Percentiles rank a stretch among this genome's conserved stretches.
These are phyloP conservation scores for Syzygium syzygioides DNA, from an alignment of 441 rosid species.

Conservation along the genomic window DNA sequence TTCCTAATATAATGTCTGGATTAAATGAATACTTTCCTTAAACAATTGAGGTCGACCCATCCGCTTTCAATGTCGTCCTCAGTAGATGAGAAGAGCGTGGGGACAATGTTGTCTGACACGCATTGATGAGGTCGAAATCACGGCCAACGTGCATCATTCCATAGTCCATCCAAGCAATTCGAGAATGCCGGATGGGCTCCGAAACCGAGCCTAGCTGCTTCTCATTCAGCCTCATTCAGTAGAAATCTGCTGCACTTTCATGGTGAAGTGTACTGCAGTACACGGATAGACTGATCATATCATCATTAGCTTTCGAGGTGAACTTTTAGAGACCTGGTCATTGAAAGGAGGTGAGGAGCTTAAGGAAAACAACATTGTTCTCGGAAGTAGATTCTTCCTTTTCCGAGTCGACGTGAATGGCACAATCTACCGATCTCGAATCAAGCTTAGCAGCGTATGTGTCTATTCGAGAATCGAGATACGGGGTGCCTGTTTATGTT, in stretches of 20 bases:
- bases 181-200: neutral
- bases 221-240: neutral
- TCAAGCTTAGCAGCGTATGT: neutral
- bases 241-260: neutral
- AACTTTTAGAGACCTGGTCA: neutral
- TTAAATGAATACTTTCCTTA: too few relatives aligned
- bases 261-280: neutral
- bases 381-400: neutral
- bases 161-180: neutral
- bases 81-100: neutral
- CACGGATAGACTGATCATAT: neutral
- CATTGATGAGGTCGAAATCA: neutral
- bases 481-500: neutral
- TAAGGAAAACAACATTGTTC: neutral
- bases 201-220: neutral
- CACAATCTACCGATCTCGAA: neutral
- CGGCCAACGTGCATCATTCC: neutral
- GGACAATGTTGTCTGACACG: neutral
- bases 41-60: neutral
- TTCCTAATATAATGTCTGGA: neutral
- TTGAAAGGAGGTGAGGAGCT: neutral
- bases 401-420: neutral
- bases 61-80: neutral
- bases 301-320: neutral
- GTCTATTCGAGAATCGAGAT: neutral